These are phyloP conservation scores for Cercis canadensis DNA, from an alignment of 306 rosid species.

Conservation along the genomic window DNA sequence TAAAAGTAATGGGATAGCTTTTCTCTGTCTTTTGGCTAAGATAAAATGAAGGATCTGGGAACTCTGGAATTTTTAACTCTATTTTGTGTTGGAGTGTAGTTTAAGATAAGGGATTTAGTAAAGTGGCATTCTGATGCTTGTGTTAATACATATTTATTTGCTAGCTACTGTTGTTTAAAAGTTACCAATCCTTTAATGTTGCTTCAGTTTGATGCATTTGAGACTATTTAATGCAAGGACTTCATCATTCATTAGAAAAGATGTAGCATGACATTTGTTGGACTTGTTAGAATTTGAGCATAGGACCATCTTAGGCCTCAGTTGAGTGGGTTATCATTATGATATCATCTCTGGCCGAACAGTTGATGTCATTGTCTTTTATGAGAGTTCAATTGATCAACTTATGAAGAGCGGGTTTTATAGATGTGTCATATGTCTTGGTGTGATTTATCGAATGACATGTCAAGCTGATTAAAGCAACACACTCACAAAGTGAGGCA, in stretches of 20 bases:
- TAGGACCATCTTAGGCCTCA: not conserved
- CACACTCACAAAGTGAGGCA: not conserved
- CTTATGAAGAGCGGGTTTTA: not conserved
- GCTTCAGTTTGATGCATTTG: constrained; percentile 1
- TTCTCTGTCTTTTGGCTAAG: not conserved
- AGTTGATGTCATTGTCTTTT: not conserved
- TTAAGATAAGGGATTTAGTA: constrained; percentile 12
- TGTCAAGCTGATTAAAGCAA: not conserved
- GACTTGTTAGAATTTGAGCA: not conserved
- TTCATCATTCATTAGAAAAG: not conserved
- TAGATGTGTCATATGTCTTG: not conserved
- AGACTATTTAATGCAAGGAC: not conserved
- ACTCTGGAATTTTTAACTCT: not conserved
- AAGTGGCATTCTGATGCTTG: constrained; percentile 7
- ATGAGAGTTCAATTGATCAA: not conserved
- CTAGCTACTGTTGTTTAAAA: not conserved
- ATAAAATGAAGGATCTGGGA: constrained; percentile 20
- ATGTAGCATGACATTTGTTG: not conserved
- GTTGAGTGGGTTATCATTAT: not conserved
- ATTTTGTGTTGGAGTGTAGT: constrained; percentile 1
- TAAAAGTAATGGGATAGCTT: constrained; percentile 19
- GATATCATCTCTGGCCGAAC: not conserved
- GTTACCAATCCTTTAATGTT: constrained; percentile 8
- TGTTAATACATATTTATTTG: constrained; percentile 21
- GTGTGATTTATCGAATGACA: not conserved